A percentile compares a stretch with the other conserved stretches of the same genome.
phyloP scores from a whole-genome alignment of 345 rosid species.

The Theobroma cacao region DNA sequence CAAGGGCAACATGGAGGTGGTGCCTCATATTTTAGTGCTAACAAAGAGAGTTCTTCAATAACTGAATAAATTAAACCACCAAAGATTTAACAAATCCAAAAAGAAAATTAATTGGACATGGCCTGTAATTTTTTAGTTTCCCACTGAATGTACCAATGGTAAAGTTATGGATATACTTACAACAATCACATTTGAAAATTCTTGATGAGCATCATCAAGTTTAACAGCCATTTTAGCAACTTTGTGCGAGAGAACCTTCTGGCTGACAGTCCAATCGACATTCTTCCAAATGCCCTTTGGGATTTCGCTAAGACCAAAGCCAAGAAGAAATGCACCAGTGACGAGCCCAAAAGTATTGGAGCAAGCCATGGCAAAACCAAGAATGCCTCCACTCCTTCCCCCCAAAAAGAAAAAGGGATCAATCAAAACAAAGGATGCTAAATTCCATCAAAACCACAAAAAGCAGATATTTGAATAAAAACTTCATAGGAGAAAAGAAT shows the following conservation, averaged over 20 bases:
- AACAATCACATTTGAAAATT: conserved; percentile 72
- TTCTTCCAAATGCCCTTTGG: conserved; percentile 72
- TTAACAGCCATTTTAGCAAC: conserved; percentile 81
- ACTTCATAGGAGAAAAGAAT: not conserved
- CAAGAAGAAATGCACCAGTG: conserved; percentile 84
- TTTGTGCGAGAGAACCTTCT: conserved; percentile 74
- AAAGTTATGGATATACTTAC: conserved; percentile 39
- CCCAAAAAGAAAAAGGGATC: not conserved
- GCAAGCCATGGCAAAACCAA: conserved; percentile 82
- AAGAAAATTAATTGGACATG: not conserved
- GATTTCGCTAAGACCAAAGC: conserved; percentile 79
- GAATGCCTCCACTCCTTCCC: conserved; percentile 46
- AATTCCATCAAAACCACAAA: not conserved
- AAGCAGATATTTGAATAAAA: not conserved
- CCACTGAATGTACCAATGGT: not conserved
- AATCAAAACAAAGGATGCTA: not conserved
- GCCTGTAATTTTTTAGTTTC: not conserved
- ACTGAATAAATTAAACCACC: not conserved
- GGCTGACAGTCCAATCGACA: conserved; percentile 65
- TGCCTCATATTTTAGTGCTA: not conserved
- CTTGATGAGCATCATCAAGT: conserved; percentile 79
- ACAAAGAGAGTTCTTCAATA: not conserved
- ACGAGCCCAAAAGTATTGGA: conserved; percentile 89
- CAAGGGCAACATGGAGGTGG: not conserved
- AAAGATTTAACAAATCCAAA: not conserved